Evolutionary conservation across 2,329 filamentous ascomycete genomes (phyloP), one percentile per base, ranked within the genome.

Genomic region (Xylaria sp.): DNA sequence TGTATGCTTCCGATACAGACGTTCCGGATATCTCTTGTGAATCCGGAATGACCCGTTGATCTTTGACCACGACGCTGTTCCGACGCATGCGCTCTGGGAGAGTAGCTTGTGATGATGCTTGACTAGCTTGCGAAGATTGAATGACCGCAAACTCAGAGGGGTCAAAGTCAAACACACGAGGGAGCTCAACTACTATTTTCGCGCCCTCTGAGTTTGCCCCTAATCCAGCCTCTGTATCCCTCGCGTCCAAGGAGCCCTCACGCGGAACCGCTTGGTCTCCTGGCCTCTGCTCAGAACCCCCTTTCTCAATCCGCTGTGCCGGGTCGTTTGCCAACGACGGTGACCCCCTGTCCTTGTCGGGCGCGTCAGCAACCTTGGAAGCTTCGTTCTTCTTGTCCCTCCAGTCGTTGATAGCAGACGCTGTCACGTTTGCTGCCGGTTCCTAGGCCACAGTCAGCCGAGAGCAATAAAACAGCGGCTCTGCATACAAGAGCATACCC

Each of bases 401-500:
- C 78, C 78, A 79, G 25, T 67, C 72, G 37, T 65, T 39, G 39
- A 78, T 73, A 1, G 76, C 77, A 51, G 25, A 54, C 9, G 51
- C 44, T 20, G 74, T 76, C 34, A 78, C 71, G 73, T 78, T 73
- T 9, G 56, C 39, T 51, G 72, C 70, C 9, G 72, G 77, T 72
- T 76, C 77, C 78, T 77, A 72, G 48, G 54, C 20, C 20, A 34
- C 13, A 28, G 41, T 73, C 48, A 68, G 69, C 70, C 39, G 72
- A 63, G 50, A 20, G 44, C 46, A 9, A 28, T 28, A 28, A 20
- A 60, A 48, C 13, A 25, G 25, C 3, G 41, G 15, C 13, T 25
- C 41, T 18, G 20, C 18, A 50, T 54, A 51, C 10, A n/a, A 48
- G 28, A 34, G 13, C 78, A 41, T 81, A 85, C 87, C 89, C 89